Percentiles rank a stretch among this genome's conserved stretches.
Conservation (phyloP, 495 filamentous ascomycete genomes). For the Sporormia fimetaria region DNA sequence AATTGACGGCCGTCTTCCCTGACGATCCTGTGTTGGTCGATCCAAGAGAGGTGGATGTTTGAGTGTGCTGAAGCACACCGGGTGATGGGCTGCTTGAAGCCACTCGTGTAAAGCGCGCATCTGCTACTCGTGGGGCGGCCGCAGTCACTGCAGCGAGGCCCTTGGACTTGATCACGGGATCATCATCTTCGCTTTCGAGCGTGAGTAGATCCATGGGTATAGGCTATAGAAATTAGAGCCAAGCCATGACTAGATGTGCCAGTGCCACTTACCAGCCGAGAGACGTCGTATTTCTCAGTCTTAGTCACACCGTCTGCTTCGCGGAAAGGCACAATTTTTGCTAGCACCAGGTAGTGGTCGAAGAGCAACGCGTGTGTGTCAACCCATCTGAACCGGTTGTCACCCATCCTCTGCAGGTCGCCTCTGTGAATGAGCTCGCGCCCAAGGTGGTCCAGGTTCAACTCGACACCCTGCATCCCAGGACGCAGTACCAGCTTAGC, state of each 20-base stretch:
- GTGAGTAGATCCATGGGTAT: constrained; percentile 96
- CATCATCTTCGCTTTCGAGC: constrained; percentile 81
- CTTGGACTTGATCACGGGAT: constrained; percentile 77
- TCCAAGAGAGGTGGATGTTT: constrained; percentile 44
- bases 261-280: constrained; percentile 61
- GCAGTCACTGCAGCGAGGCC: constrained; percentile 60
- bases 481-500: constrained; percentile 71
- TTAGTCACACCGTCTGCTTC: constrained; percentile 55
- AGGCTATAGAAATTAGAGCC: constrained; percentile 40
- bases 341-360: constrained; percentile 90
- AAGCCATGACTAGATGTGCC: background rate
- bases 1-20: constrained; percentile 38
- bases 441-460: constrained; percentile 86
- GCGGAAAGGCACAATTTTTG: constrained; percentile 60
- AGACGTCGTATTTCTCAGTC: constrained; percentile 87
- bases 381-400: constrained; percentile 76
- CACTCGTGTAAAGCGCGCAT: constrained; percentile 40
- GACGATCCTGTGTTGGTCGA: constrained; percentile 37
- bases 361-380: constrained; percentile 90
- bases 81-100: constrained; percentile 42
- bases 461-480: constrained; percentile 74
- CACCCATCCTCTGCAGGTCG: constrained; percentile 78
- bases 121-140: constrained; percentile 41
- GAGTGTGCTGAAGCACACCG: constrained; percentile 51
- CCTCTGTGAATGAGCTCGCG: constrained; percentile 81